Evolutionary conservation across 257 asterid genomes (phyloP), one percentile per base, ranked within the genome.

Genomic region (Voacanga thouarsii): DNA sequence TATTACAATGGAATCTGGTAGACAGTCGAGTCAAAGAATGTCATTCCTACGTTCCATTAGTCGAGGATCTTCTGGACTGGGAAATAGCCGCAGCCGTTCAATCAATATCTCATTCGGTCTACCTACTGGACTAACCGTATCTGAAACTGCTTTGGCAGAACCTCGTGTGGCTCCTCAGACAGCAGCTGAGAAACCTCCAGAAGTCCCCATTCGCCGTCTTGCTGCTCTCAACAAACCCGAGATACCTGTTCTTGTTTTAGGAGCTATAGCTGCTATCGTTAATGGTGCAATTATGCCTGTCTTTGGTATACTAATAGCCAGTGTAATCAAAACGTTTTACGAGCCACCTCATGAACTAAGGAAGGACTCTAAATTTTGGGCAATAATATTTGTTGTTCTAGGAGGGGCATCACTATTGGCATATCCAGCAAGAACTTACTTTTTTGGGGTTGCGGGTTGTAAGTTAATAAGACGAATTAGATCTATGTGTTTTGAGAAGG

Each of bases 371-470:
- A 86, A 60, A 70, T 91, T 92, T 71, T 92, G 97, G 97, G 94
- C 97, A 0, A 50, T 94, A 56, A 90, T 90, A 88, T 91, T 94
- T 84, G 83, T 92, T 77, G 89, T 73, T 69, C 89, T 92, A 70
- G 97, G 97, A 59, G 80, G 19, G 0, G 90, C 83, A 74, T 89
- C 97, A 1, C 80, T 92, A 9, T 76, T 94, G 7, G 93, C 96
- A 7, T 94, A 88, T 82, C 98, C 98, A 6, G 28, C 84, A 84
- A 88, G 97, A 86, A 89, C 94, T 3, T 94, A 89, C 78, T 86
- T 92, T 75, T 94, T 94, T 45, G 89, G 96, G 28, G 75, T 94
- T 26, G 98, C 98, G 45, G 98, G 98, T n/a, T 75, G 91, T 80
- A 85, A 86, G 80, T 71, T 94, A 83, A 90, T 94, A 56, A 90